Evolutionary conservation across 2,329 filamentous ascomycete species (phyloP).

Genomic region (Grosmannia clavigera): DNA sequence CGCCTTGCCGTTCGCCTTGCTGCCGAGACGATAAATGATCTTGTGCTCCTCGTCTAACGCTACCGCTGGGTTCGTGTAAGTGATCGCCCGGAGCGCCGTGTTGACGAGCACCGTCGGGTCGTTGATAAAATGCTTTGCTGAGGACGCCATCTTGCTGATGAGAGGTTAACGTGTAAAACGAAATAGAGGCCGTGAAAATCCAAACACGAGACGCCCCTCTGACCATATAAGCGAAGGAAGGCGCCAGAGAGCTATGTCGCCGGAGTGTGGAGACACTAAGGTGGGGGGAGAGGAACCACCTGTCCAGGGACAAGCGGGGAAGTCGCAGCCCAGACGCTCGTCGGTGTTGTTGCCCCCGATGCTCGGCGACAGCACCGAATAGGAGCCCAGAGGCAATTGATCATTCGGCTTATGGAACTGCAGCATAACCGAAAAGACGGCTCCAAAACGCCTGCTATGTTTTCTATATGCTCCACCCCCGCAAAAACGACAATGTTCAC

Average conservation of each 20-base stretch:
- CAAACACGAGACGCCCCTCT: not conserved
- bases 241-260: not conserved
- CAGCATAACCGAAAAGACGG: no score
- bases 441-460: no score
- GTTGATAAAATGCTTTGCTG: conserved; percentile 78
- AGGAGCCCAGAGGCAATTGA: not conserved
- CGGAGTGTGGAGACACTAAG: not conserved
- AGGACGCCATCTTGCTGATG: conserved; percentile 18
- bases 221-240: not conserved
- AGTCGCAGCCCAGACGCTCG: not conserved
- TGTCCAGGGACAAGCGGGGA: not conserved
- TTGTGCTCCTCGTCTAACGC: conserved; percentile 71
- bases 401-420: not conserved
- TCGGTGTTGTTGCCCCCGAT: not conserved
- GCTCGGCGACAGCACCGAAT: not conserved
- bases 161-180: not conserved
- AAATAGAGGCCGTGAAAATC: not conserved
- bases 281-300: not conserved
- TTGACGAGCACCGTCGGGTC: conserved; percentile 69
- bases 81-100: conserved; percentile 63
- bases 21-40: conserved; percentile 63
- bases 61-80: conserved; percentile 72
- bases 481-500: no score
- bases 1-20: conserved; percentile 25
- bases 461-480: no score